Evolutionary conservation across 305 asterid genomes (phyloP).

Genomic region (Fraxinus ornus): DNA sequence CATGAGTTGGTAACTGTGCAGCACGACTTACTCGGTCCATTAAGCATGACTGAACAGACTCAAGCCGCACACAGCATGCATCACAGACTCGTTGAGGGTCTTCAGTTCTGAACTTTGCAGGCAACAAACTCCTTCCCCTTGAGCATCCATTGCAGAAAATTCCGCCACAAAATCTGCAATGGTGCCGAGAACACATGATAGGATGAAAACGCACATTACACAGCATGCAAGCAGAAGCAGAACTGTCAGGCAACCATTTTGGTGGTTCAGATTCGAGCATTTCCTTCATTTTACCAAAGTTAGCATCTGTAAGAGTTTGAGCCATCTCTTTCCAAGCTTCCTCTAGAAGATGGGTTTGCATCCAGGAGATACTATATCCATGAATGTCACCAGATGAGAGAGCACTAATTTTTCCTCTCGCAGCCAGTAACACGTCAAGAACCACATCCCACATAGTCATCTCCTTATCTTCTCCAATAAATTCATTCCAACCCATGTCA

Average conservation of each 20-base stretch:
- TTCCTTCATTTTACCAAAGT: slow-evolving; percentile 52
- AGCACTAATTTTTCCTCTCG: slow-evolving; percentile 56
- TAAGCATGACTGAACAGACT: slow-evolving; percentile 56
- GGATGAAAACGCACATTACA: slow-evolving; percentile 73
- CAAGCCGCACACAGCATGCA: slow-evolving; percentile 68
- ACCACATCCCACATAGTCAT: slow-evolving; percentile 83
- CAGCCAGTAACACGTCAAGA: slow-evolving; percentile 61
- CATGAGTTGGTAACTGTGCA: slow-evolving; percentile 67
- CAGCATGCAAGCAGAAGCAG: slow-evolving; percentile 71
- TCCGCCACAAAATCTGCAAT: slow-evolving; percentile 74
- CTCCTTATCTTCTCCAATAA: slow-evolving; percentile 57
- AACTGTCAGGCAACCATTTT: slow-evolving; percentile 78
- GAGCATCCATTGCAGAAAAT: slow-evolving; percentile 66
- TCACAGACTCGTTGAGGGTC: slow-evolving; percentile 74
- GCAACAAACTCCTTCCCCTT: slow-evolving; percentile 67
- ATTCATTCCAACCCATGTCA: slow-evolving; percentile 52
- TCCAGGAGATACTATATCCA: slow-evolving; percentile 47
- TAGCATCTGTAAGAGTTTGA: slow-evolving; percentile 62
- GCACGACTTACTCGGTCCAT: slow-evolving; percentile 75
- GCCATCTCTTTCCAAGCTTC: slow-evolving; percentile 81
- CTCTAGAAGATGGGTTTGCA: slow-evolving; percentile 53
- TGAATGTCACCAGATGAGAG: slow-evolving; percentile 53
- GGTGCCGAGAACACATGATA: slow-evolving; percentile 71
- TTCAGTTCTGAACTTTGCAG: slow-evolving; percentile 49
- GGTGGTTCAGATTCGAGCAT: slow-evolving; percentile 69